Evolutionary conservation across 208 protist genomes (phyloP).

Genomic region (Leishmania amazonensis): DNA sequence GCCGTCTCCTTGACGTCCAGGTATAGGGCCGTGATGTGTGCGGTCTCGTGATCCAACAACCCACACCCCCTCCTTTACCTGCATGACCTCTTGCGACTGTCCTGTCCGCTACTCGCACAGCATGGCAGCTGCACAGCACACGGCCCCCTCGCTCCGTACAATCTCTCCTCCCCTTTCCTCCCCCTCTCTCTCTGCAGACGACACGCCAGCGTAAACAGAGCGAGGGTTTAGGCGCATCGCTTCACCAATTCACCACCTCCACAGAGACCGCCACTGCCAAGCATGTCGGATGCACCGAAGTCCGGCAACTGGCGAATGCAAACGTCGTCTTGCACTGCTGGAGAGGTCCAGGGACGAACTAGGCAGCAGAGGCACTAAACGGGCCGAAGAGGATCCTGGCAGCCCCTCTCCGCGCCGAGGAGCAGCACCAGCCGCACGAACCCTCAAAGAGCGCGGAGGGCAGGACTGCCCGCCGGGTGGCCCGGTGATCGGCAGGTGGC

Average conservation of each 20-base stretch:
- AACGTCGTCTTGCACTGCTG: neutral
- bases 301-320: neutral
- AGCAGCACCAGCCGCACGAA: neutral
- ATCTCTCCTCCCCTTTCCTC: neutral
- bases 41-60: neutral
- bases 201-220: neutral
- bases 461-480: no score
- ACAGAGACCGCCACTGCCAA: neutral
- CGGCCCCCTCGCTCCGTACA: neutral
- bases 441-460: neutral
- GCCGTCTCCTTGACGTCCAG: neutral
- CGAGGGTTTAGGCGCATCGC: neutral
- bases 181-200: neutral
- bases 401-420: neutral
- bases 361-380: neutral
- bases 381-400: neutral
- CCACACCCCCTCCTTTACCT: neutral
- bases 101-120: neutral
- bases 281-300: neutral
- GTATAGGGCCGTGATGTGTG: neutral
- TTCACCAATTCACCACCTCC: neutral
- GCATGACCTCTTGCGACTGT: neutral
- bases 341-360: neutral
- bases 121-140: neutral
- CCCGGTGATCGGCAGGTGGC: neutral